Percentiles rank a stretch among this genome's conserved stretches.
Evolutionary conservation across 2,329 filamentous ascomycete species (phyloP).

Genomic region (Verticillium isaacii): DNA sequence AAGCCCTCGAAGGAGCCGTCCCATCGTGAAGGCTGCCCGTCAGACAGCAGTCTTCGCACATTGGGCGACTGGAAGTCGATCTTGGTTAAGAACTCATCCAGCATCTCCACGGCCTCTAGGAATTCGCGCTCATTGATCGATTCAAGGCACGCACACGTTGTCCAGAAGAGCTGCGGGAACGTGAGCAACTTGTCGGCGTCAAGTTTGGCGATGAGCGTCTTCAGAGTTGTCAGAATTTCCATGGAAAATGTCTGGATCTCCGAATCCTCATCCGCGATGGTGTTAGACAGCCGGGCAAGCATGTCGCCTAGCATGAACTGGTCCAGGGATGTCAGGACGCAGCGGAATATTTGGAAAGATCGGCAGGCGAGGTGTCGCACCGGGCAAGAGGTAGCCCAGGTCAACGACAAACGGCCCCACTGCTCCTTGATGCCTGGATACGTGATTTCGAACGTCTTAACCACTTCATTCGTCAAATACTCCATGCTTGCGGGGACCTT

Average conservation of each 20-base stretch:
- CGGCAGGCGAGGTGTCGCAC: slow-evolving; percentile 92
- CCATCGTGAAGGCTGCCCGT: slow-evolving; percentile 81
- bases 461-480: slow-evolving; percentile 72
- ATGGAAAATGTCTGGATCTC: slow-evolving; percentile 97
- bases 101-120: slow-evolving; percentile 84
- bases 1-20: slow-evolving; percentile 84
- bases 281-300: slow-evolving; percentile 91
- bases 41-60: slow-evolving; percentile 66
- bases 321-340: slow-evolving; percentile 84
- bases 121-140: slow-evolving; percentile 97
- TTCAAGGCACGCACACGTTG: slow-evolving; percentile 90
- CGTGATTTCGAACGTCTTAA: slow-evolving; percentile 78
- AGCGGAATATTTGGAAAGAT: slow-evolving; percentile 96
- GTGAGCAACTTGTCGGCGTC: slow-evolving; percentile 72
- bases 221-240: slow-evolving; percentile 92
- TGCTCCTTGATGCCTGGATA: slow-evolving; percentile 85
- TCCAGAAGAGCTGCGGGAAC: slow-evolving; percentile 98
- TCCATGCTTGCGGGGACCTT: slow-evolving; percentile 88
- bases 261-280: slow-evolving; percentile 87
- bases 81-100: slow-evolving; percentile 80
- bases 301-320: slow-evolving; percentile 95
- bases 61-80: slow-evolving; percentile 70
- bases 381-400: slow-evolving; percentile 95
- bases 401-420: slow-evolving; percentile 85
- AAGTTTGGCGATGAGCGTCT: slow-evolving; percentile 83